Base-by-base conservation (phyloP, 495 filamentous ascomycete genomes). In the Umbilicaria muhlenbergii region DNA sequence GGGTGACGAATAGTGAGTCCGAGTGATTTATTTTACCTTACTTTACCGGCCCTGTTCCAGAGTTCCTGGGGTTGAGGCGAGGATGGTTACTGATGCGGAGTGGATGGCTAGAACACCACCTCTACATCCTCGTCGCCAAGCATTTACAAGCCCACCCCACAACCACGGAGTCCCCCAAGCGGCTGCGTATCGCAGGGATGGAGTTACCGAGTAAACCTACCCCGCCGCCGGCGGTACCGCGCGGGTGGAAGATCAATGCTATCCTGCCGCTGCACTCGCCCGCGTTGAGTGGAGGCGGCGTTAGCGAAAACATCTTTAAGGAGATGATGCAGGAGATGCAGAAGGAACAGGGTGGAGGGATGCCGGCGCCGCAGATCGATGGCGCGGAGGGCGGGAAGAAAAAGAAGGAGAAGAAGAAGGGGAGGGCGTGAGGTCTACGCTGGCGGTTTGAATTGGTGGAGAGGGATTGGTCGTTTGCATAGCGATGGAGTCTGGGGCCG, bases 291-390 rank as follows among this genome's bases (percentile, higher is more conserved):
- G 91, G 91, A 2, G 89, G 92, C 17, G 91, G 91, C 17, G 86
- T 98, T 7, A 92, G 81, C 48, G 91, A 98, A 57, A 93, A 98
- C 52, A 82, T 94, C 19, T 76, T 98, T 51, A 88, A 91, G 69
- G 88, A 98, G 47, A 94, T 95, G 68, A 94, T 98, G 89, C 77
- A 74, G 36, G 86, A 92, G 66, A 92, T 95, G 86, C 70, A 75
- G 54, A 69, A 64, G 45, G 65, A 70, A 57, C 50, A 61, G 43
- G 78, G 78, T 8, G 44, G 45, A 38, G 35, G 13, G 34, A 21
- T 5, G 34, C 36, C 16, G 51, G 48, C 10, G 44, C 34, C 3
- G 45, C 24, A 35, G 34, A 34, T 14, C 38, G 50, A 28, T 28
- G 45, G 36, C 8, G 47, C 35, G 13, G 47, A 37, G n/a, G 52